These are phyloP conservation scores for Diplosphaera chodatii DNA, from an alignment of 139 green algal species.

Conservation along the genomic window DNA sequence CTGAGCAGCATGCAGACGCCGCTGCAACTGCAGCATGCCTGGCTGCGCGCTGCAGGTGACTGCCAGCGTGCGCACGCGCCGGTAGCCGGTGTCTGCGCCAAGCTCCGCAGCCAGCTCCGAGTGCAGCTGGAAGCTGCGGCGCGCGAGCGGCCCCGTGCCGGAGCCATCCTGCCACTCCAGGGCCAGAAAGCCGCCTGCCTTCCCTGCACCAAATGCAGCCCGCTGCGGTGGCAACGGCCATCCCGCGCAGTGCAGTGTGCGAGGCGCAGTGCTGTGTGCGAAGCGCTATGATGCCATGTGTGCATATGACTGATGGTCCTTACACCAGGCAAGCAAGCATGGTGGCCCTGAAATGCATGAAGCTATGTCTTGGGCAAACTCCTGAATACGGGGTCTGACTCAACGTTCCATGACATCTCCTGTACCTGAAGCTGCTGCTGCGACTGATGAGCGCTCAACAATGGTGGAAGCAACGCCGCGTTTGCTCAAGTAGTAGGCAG, in stretches of 20 bases:
- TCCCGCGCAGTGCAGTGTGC: too few species aligned
- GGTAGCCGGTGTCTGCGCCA: slow-evolving; percentile 48
- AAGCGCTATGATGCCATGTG: too few species aligned
- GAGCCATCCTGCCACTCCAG: slow-evolving; percentile 65
- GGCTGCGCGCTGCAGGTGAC: too few species aligned
- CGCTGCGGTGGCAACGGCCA: too few species aligned
- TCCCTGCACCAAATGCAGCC: slow-evolving; percentile 39
- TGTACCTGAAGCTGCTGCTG: slow-evolving; percentile 57
- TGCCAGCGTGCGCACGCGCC: not conserved
- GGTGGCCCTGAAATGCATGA: too few species aligned
- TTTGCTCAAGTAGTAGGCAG: slow-evolving; percentile 60
- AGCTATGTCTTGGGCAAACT: too few species aligned
- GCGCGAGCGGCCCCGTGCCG: slow-evolving; percentile 34
- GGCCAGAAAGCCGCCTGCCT: slow-evolving; percentile 70
- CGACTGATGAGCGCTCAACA: slow-evolving; percentile 48
- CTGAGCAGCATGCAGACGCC: too few species aligned
- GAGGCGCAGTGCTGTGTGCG: too few species aligned
- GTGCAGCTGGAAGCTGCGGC: slow-evolving; percentile 58
- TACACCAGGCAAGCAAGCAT: too few species aligned
- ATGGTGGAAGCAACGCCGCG: slow-evolving; percentile 41
- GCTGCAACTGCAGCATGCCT: too few species aligned
- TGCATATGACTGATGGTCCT: too few species aligned
- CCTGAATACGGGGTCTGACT: too few species aligned
- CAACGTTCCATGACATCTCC: not conserved
- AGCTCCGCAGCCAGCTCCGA: slow-evolving; percentile 44